Conservation (phyloP, 208 protist genomes). For the Trypanosoma rangeli region DNA sequence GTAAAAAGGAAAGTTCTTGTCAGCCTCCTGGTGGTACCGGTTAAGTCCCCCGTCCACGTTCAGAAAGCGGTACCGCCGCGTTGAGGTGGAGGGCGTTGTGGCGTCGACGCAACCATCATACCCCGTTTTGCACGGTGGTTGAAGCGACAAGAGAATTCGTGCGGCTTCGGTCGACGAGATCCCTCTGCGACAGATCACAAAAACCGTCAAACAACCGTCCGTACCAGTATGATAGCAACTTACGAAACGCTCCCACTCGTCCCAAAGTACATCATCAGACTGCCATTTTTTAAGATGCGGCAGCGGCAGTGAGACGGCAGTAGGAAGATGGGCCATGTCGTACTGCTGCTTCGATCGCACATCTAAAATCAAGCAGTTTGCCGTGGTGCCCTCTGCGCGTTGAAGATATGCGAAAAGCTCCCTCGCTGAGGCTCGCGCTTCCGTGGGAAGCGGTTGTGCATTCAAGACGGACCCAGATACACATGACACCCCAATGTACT, state of each 20-base stretch:
- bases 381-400: not conserved
- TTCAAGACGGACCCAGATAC: conserved; percentile 14
- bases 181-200: conserved; percentile 83
- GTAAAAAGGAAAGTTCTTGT: conserved; percentile 67
- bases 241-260: conserved; percentile 25
- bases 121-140: not conserved
- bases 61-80: conserved; percentile 21
- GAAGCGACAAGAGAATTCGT: conserved; percentile 38
- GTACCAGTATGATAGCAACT: not conserved
- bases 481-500: conserved; percentile 48
- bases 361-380: conserved; percentile 43
- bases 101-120: not conserved
- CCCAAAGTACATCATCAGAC: conserved; percentile 16
- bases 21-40: conserved; percentile 55
- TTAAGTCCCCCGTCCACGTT: conserved; percentile 89
- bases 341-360: conserved; percentile 75
- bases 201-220: conserved; percentile 20
- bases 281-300: conserved; percentile 49
- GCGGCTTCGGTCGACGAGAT: conserved; percentile 58
- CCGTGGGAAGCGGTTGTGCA: conserved; percentile 6
- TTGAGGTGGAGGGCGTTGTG: not conserved
- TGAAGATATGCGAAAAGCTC: not conserved
- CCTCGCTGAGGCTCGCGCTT: conserved; percentile 4
- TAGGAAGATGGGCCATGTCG: conserved; percentile 79
- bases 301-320: conserved; percentile 57